Evolutionary conservation across 225 moss, liverwort and hornwort species (phyloP).

Genomic region (Sphagnum tenellum): DNA sequence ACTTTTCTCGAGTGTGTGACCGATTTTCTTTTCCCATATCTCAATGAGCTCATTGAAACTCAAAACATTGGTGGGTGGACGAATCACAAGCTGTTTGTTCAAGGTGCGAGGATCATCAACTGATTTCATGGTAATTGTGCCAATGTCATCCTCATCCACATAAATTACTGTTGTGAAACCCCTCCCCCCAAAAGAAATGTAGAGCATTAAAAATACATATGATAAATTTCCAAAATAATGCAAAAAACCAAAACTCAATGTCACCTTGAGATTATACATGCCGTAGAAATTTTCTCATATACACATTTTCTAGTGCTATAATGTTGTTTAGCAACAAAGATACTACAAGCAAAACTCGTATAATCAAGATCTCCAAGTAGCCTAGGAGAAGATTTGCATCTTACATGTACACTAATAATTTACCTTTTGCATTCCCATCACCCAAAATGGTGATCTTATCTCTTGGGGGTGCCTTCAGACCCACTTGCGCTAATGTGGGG

Average conservation of each 20-base stretch:
- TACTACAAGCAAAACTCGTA: no score
- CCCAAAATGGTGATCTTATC: slow-evolving; percentile 26
- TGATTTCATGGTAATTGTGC: slow-evolving; percentile 19
- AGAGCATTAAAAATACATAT: no score
- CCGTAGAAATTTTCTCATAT: no score
- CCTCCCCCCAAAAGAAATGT: background rate
- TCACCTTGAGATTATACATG: background rate
- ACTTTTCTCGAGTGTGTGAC: slow-evolving; percentile 26
- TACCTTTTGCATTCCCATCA: slow-evolving; percentile 24
- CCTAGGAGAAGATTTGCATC: background rate
- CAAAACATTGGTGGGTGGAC: slow-evolving; percentile 16
- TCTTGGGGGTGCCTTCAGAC: slow-evolving; percentile 11
- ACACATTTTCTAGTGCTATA: no score
- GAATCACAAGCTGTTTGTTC: slow-evolving; percentile 31
- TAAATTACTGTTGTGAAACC: slow-evolving; percentile 8
- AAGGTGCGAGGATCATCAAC: slow-evolving; percentile 30
- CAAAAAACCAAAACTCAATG: background rate
- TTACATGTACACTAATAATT: background rate
- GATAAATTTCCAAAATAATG: background rate
- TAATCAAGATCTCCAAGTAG: background rate
- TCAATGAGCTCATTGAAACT: slow-evolving; percentile 23
- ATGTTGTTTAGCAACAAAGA: no score
- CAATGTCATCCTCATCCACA: slow-evolving; percentile 28
- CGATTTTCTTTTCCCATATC: slow-evolving; percentile 40
- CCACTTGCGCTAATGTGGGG: slow-evolving; percentile 7